Evolutionary conservation across 768 basidiomycete species (phyloP).

Genomic region (Infundibulicybe gibba): DNA sequence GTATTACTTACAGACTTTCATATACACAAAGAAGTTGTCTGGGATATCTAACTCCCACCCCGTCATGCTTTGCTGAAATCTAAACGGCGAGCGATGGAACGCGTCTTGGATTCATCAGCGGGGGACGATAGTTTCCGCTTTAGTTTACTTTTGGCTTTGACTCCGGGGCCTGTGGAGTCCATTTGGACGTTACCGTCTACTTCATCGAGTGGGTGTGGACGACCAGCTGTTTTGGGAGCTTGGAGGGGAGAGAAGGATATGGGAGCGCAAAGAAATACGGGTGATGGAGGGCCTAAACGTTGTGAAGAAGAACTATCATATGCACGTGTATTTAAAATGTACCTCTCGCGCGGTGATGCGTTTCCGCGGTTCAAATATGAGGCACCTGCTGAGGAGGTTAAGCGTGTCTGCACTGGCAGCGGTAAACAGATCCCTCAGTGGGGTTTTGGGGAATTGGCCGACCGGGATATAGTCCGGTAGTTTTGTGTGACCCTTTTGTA

Average conservation of each 20-base stretch:
- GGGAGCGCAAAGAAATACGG: conserved; percentile 86
- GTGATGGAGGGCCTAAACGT: conserved; percentile 72
- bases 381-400: conserved; percentile 74
- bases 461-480: conserved; percentile 88
- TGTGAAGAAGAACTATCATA: conserved; percentile 1
- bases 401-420: conserved; percentile 85
- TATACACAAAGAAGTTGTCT: background rate
- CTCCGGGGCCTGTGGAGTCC: conserved; percentile 43
- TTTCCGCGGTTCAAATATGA: conserved; percentile 82
- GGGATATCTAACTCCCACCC: background rate
- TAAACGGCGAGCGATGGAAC: conserved; percentile 65
- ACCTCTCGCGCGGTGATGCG: conserved; percentile 82
- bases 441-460: conserved; percentile 81
- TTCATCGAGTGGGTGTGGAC: conserved; percentile 64
- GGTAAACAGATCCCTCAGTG: conserved; percentile 84
- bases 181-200: conserved; percentile 71
- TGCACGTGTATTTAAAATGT: conserved; percentile 17
- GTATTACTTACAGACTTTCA: background rate
- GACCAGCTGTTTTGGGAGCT: conserved; percentile 71
- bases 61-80: conserved; percentile 55
- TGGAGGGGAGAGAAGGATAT: conserved; percentile 83
- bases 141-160: conserved; percentile 54
- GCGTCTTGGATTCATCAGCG: conserved; percentile 40
- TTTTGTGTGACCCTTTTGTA: conserved; percentile 75
- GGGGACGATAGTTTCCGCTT: conserved; percentile 72